Evolutionary conservation across 1,284 basidiomycete genomes (phyloP).

Genomic region (Anthracocystis setariae): DNA sequence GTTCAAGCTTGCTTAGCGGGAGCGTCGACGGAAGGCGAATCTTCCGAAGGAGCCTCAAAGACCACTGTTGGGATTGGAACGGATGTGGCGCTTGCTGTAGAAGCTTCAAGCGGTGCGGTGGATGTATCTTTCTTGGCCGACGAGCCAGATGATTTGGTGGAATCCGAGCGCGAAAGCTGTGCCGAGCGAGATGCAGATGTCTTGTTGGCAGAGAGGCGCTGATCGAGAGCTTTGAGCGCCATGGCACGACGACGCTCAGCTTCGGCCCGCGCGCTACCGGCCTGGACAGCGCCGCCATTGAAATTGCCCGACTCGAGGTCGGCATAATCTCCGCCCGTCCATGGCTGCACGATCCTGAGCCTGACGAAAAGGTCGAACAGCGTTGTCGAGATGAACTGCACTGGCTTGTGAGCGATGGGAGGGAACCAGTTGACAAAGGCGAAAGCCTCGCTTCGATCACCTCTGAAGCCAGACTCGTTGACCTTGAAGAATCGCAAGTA

Average conservation of each 20-base stretch:
- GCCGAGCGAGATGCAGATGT: constrained; percentile 19
- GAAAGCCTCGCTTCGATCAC: constrained; percentile 95
- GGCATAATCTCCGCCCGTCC: constrained; percentile 40
- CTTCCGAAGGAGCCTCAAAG: constrained; percentile 46
- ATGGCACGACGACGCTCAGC: constrained; percentile 75
- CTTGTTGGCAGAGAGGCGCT: constrained; percentile 75
- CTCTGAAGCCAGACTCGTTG: constrained; percentile 74
- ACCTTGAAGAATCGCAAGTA: constrained; percentile 97
- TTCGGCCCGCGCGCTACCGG: constrained; percentile 52
- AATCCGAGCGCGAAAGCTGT: constrained; percentile 28
- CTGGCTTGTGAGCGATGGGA: constrained; percentile 75
- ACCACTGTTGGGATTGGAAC: constrained; percentile 38
- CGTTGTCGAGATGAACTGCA: constrained; percentile 77
- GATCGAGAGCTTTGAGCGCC: constrained; percentile 94
- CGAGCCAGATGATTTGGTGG: constrained; percentile 26
- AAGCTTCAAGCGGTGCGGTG: background rate
- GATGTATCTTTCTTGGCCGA: constrained; percentile 8
- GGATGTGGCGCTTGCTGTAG: constrained; percentile 10
- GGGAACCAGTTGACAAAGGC: constrained; percentile 97
- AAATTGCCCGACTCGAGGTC: constrained; percentile 75
- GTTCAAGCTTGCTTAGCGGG: constrained; percentile 10
- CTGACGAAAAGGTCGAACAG: constrained; percentile 74
- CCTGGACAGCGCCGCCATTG: constrained; percentile 59
- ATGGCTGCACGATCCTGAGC: constrained; percentile 80
- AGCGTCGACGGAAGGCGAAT: constrained; percentile 20